phyloP scores from a whole-genome alignment of 192 early-diverging fungal species.

The Coemansia sp. region DNA sequence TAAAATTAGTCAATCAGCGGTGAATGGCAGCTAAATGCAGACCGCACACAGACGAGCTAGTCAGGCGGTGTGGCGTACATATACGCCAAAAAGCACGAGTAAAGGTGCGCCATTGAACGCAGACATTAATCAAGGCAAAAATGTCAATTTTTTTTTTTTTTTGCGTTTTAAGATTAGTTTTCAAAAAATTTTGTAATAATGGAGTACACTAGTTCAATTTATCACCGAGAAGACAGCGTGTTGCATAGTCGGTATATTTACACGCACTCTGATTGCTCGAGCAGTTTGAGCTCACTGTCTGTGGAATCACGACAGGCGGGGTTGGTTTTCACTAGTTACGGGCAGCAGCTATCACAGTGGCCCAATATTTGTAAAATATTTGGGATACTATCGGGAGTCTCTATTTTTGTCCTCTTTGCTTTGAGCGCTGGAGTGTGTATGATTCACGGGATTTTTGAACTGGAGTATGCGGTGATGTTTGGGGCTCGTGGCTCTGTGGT shows the following conservation, averaged over 20 bases:
- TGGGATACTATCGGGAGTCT: not conserved
- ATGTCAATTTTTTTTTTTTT: not conserved
- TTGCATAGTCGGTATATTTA: slow-evolving; percentile 12
- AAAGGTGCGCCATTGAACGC: not conserved
- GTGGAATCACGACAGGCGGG: not conserved
- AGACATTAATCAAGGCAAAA: not conserved
- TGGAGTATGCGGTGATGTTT: slow-evolving; percentile 9
- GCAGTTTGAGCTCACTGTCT: slow-evolving; percentile 27
- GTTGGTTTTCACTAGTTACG: not conserved
- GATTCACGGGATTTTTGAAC: slow-evolving; percentile 24
- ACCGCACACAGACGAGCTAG: not conserved
- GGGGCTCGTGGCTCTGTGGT: not conserved
- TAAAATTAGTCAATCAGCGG: not conserved
- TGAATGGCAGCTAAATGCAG: not conserved
- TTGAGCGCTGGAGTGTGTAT: slow-evolving; percentile 18
- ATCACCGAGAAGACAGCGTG: slow-evolving; percentile 6
- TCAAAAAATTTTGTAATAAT: not conserved
- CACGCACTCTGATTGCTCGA: slow-evolving; percentile 30
- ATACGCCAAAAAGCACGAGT: not conserved
- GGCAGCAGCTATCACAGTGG: not conserved
- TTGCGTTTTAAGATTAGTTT: too few species aligned
- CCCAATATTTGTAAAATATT: not conserved
- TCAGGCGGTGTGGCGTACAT: slow-evolving; percentile 4
- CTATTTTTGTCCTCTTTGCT: not conserved
- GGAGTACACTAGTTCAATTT: not conserved